Evolutionary conservation across 2,329 filamentous ascomycete genomes (phyloP).

Genomic region (Pyricularia sp.): DNA sequence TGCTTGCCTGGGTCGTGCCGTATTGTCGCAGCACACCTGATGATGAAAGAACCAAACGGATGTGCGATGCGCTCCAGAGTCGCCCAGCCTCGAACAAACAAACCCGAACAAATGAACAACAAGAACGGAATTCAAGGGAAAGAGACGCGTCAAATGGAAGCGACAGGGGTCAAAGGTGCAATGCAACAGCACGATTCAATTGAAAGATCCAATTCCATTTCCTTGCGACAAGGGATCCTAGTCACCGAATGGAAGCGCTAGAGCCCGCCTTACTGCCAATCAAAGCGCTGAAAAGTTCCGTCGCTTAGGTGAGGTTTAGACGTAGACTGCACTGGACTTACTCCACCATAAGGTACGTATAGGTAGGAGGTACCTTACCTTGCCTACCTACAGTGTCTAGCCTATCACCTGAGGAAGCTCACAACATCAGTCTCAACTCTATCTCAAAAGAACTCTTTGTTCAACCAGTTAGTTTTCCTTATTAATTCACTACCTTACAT

Average conservation of each 20-base stretch:
- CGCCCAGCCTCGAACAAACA: not conserved
- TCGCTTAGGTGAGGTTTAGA: not conserved
- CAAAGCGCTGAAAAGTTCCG: not conserved
- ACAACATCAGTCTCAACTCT: not conserved
- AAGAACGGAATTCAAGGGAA: not conserved
- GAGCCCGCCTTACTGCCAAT: not conserved
- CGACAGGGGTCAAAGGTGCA: not conserved
- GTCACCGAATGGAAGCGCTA: not conserved
- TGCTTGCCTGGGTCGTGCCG: not conserved
- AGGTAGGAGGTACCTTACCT: no score
- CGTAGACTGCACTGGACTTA: not conserved
- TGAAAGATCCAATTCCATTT: not conserved
- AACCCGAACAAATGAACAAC: not conserved
- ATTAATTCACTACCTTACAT: not conserved
- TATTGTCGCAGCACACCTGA: not conserved
- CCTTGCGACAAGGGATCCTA: not conserved
- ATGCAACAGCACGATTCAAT: not conserved
- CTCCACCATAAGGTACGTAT: not conserved
- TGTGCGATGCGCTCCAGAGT: not conserved
- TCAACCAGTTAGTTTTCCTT: not conserved
- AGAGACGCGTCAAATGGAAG: not conserved
- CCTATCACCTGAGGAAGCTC: not conserved
- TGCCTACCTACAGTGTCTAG: no score
- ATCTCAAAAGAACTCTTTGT: not conserved
- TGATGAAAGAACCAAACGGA: not conserved